Evolutionary conservation across 2,329 filamentous ascomycete species (phyloP), one percentile per base, ranked within the genome.

Genomic region (Juglanconis sp.): DNA sequence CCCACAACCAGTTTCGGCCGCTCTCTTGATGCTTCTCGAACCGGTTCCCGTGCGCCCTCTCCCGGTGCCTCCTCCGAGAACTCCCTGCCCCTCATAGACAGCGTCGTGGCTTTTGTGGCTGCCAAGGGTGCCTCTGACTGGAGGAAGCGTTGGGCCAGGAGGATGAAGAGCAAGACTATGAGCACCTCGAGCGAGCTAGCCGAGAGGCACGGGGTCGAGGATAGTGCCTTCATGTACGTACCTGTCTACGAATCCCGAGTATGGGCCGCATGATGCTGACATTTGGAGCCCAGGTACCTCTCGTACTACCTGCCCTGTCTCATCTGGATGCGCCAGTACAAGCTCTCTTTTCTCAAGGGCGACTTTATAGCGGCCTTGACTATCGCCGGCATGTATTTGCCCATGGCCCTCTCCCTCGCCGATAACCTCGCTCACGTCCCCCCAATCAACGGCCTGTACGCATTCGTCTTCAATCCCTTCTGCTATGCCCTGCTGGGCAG

Each of bases 361-460:
- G 95, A 99, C 73, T 77, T 98, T 17, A 80, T 96, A 13, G 89
- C 94, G 8, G 93, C 94, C 53, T 73, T 98, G 64, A 98, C 95
- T n/a, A 89, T 99, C 78, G 91, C 94, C n/a, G 96, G 93, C 32
- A 95, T 99, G 77, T 99, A 99, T 73, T 89, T 99, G 42, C 95
- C 95, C 55, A 97, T 99, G 93, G 90, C 92, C 0, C 83, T 99
- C 13, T 98, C 95, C 0, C 89, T 96, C 65, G 92, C 95, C 58
- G 87, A 91, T 46, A 98, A 98, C 70, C 86, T 99, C 47, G 92
- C 90, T 5, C 95, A 98, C 71, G 87, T 97, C 1, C 92, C 94
- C 8, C 90, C 95, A 0, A 93, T 98, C 68, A 94, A 96, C 70
- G 95, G 95, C 0, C 82, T 99, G 3, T 99, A 98, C 76, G 86